Evolutionary conservation across 495 filamentous ascomycete genomes (phyloP).

Genomic region (Aspergillus indologenus): DNA sequence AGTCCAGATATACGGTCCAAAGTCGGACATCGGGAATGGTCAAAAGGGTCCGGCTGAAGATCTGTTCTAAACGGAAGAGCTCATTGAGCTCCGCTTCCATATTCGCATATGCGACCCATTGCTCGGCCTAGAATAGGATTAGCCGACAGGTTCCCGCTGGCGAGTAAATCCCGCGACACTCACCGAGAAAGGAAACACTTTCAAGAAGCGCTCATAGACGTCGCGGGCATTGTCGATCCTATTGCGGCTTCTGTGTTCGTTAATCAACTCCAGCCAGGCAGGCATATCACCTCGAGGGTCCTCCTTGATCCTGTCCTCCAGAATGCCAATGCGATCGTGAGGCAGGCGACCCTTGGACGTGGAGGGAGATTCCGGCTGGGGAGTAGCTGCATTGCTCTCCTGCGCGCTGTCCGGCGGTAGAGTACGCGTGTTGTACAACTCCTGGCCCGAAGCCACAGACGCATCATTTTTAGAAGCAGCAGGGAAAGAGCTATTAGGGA

Average conservation of each 20-base stretch:
- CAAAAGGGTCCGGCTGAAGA: slow-evolving; percentile 73
- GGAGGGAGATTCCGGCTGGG: slow-evolving; percentile 40
- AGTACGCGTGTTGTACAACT: slow-evolving; percentile 42
- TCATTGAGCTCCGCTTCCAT: slow-evolving; percentile 87
- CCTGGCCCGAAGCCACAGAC: slow-evolving; percentile 41
- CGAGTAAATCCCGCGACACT: slow-evolving; percentile 41
- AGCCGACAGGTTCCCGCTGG: slow-evolving; percentile 9
- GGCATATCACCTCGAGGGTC: slow-evolving; percentile 88
- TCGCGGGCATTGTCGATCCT: slow-evolving; percentile 77
- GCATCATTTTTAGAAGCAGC: slow-evolving; percentile 46
- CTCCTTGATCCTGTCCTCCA: slow-evolving; percentile 86
- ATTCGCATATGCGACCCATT: slow-evolving; percentile 80
- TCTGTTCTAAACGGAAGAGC: slow-evolving; percentile 68
- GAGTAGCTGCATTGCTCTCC: slow-evolving; percentile 40
- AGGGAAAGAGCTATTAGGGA: slow-evolving; percentile 53
- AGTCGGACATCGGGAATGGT: slow-evolving; percentile 74
- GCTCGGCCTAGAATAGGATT: slow-evolving; percentile 64
- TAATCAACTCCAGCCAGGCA: slow-evolving; percentile 83
- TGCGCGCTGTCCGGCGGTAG: slow-evolving; percentile 31
- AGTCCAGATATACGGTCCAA: slow-evolving; percentile 93
- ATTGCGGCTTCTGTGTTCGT: slow-evolving; percentile 75
- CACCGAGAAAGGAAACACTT: slow-evolving; percentile 86
- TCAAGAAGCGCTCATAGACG: slow-evolving; percentile 81
- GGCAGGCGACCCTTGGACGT: slow-evolving; percentile 58
- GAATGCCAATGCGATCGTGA: slow-evolving; percentile 74